Conservation (phyloP, 176 grass and related monocot genomes). For the Oryza rufipogon region DNA sequence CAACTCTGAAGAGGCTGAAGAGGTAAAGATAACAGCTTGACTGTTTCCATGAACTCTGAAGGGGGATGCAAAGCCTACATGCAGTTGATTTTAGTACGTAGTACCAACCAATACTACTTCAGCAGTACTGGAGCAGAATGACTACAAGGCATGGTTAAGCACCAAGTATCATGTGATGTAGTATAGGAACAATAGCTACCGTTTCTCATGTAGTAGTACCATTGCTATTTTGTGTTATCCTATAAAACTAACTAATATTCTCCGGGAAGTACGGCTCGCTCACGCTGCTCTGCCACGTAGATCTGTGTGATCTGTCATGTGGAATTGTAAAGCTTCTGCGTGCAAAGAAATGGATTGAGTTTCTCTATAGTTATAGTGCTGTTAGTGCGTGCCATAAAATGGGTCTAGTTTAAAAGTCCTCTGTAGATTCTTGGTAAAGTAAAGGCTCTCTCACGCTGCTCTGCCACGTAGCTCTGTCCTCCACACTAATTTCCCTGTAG, state of each 20-base stretch:
- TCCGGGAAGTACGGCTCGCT: no score
- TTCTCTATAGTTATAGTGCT: not conserved
- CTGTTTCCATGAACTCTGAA: constrained; percentile 13
- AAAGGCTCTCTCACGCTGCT: no score
- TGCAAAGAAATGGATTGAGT: not conserved
- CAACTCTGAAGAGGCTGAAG: constrained; percentile 21
- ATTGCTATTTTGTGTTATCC: not conserved
- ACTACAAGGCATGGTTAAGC: not conserved
- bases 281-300: no score
- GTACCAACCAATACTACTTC: not conserved
- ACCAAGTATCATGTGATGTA: not conserved
- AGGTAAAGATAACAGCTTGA: not conserved
- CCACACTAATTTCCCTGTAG: no score
- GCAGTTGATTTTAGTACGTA: not conserved
- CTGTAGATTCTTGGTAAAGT: no score
- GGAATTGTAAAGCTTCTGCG: not conserved
- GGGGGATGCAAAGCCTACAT: not conserved
- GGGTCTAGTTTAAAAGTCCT: not conserved
- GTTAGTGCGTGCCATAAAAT: not conserved
- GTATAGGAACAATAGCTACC: not conserved
- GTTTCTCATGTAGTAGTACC: not conserved
- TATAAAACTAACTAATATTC: no score
- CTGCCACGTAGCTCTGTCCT: no score
- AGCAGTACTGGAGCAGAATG: not conserved
- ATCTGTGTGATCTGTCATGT: not conserved